These are phyloP conservation scores for Trametes sanguinea DNA, from an alignment of 768 basidiomycete species.

Conservation along the genomic window DNA sequence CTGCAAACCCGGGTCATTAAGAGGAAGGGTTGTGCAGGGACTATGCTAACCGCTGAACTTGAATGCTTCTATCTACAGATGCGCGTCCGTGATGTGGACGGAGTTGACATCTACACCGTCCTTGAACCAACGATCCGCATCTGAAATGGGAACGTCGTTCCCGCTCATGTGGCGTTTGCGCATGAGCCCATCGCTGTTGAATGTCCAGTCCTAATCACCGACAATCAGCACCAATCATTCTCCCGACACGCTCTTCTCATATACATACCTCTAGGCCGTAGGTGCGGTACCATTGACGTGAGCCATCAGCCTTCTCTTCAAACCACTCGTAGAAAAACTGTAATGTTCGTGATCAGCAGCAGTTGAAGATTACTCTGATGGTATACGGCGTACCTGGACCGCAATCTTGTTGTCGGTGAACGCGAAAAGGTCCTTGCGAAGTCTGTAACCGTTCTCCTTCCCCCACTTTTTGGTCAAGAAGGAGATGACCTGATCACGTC, in stretches of 20 bases:
- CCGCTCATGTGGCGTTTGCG: constrained; percentile 54
- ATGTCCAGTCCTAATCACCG: constrained; percentile 53
- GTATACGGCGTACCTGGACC: constrained; percentile 42
- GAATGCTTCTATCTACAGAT: constrained; percentile 4
- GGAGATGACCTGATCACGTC: constrained; percentile 44
- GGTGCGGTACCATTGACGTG: constrained; percentile 45
- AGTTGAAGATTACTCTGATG: too few relatives aligned
- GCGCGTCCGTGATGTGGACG: constrained; percentile 38
- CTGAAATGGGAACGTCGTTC: constrained; percentile 47
- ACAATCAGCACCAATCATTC: neutral
- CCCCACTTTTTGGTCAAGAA: constrained; percentile 56
- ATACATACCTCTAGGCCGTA: constrained; percentile 47
- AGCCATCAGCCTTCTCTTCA: constrained; percentile 40
- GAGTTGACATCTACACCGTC: constrained; percentile 43
- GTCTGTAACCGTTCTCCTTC: constrained; percentile 49
- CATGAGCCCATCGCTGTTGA: constrained; percentile 52
- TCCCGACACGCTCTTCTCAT: neutral
- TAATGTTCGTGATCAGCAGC: neutral
- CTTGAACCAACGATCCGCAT: constrained; percentile 55
- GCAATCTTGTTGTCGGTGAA: constrained; percentile 57
- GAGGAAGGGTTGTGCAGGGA: too few relatives aligned
- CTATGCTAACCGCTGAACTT: too few relatives aligned
- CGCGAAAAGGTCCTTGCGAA: constrained; percentile 56
- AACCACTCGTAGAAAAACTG: constrained; percentile 50
- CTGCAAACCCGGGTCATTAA: too few relatives aligned